Base-by-base conservation (phyloP, 306 rosid species). In the Sechiopsis laciniata region DNA sequence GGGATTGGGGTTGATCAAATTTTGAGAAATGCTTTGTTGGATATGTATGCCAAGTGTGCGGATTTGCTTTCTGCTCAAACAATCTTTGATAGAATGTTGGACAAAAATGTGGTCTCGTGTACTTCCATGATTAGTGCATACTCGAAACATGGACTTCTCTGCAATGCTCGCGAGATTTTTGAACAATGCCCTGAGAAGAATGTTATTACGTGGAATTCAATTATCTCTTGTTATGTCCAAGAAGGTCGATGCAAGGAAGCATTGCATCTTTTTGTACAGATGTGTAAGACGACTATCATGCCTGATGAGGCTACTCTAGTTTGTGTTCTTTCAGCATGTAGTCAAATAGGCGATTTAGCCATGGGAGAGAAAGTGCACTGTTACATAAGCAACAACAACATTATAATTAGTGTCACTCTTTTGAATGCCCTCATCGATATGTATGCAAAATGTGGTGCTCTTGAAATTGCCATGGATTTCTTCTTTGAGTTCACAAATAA, bases 131-230 rank as follows among this genome's bases (percentile, higher is more conserved):
- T 88, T 45, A 77, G 75, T 78, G 96, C 90, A 3, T 88, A 87
- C 72, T 86, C 88, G 16, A 86, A 81, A 55, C 82, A 79, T 1
- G 91, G 96, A 32, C 78, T 75, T 61, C 32, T 85, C 80, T 78
- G 77, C 24, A 29, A 16, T 57, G 88, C 96, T 52, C 73, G 76
- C 68, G 32, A 67, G 20, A 16, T 81, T 35, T 91, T 91, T 59
- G 74, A 85, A 64, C 79, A 80, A 79, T 85, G 87, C 90, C 89
- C 88, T 0, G 69, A 64, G 74, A 83, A 88, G 77, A 91, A 91
- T 67, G 95, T 79, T 73, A 84, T 91, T 76, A 85, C 96, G 17
- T 91, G 97, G 97, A 88, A 88, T 76, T 83, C 95, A 19, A 81
- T 91, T 71, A 91, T 91, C 45, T 81, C 85, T 1, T 84, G 85